Evolutionary conservation across 2,329 filamentous ascomycete species (phyloP).

Genomic region (Ascochyta pisi): DNA sequence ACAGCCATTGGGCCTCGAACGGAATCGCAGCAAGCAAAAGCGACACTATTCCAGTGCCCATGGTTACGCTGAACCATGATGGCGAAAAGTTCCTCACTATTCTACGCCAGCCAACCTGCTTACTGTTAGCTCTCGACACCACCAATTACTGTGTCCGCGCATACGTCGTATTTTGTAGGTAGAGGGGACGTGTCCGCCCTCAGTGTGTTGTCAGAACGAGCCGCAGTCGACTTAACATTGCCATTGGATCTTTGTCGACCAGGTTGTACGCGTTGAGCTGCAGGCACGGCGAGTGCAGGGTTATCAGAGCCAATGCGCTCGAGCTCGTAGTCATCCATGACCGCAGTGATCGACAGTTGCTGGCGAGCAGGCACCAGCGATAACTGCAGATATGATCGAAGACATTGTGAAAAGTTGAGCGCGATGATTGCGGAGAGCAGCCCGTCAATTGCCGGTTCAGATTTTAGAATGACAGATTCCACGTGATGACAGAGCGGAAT

Average conservation of each 20-base stretch:
- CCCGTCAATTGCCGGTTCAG: conserved; percentile 6
- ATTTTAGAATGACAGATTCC: not conserved
- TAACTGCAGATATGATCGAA: not conserved
- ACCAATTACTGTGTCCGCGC: not conserved
- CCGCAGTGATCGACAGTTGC: not conserved
- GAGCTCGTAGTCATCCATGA: conserved; percentile 40
- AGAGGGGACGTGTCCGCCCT: not conserved
- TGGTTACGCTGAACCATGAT: conserved; percentile 48
- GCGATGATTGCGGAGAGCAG: not conserved
- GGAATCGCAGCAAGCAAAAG: conserved; percentile 69
- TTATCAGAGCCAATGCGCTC: conserved; percentile 37
- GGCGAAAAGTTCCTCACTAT: conserved; percentile 48
- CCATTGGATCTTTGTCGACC: conserved; percentile 23
- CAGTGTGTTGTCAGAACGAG: not conserved
- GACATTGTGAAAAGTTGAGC: not conserved
- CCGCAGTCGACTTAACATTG: conserved; percentile 11
- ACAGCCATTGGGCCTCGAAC: conserved; percentile 64
- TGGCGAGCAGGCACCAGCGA: not conserved
- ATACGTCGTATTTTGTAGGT: conserved; percentile 39
- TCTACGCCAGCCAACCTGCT: conserved; percentile 44
- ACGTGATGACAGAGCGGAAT: conserved; percentile 15
- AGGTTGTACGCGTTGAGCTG: conserved; percentile 23
- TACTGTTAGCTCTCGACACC: not conserved
- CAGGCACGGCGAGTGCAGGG: conserved; percentile 36
- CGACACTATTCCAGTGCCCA: conserved; percentile 73